Conservation (phyloP, 2,329 filamentous ascomycete genomes). For the Arthrobotrys sphaeroides region DNA sequence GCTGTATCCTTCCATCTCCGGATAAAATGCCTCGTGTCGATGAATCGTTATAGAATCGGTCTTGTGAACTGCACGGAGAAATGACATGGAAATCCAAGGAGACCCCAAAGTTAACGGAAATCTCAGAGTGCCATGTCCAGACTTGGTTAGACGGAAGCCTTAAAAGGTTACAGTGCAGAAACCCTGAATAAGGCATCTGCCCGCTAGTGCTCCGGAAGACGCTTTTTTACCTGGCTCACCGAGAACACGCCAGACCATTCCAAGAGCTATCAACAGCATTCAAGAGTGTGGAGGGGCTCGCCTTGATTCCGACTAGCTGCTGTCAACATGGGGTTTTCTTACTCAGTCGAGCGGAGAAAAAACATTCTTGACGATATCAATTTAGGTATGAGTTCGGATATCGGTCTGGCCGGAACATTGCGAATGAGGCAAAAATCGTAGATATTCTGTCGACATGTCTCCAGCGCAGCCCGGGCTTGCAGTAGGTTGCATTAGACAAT, state of each 20-base stretch:
- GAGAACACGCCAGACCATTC: background rate
- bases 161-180: constrained; percentile 37
- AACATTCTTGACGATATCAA: background rate
- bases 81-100: background rate
- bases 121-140: background rate
- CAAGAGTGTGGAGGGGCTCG: constrained; percentile 1
- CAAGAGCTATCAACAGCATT: background rate
- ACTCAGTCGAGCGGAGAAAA: background rate
- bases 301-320: constrained; percentile 7
- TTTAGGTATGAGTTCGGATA: background rate
- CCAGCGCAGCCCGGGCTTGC: background rate
- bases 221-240: constrained; percentile 1
- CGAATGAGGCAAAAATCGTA: background rate
- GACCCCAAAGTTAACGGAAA: too few species aligned
- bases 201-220: background rate
- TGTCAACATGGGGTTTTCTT: constrained; percentile 7
- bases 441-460: background rate
- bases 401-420: background rate
- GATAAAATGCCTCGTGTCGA: background rate
- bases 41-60: background rate
- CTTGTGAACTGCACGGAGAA: constrained; percentile 3
- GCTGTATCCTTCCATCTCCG: constrained; percentile 5
- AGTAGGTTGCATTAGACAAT: constrained; percentile 16
- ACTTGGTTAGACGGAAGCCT: constrained; percentile 2
- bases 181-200: constrained; percentile 22